These are phyloP conservation scores for Solanum phureja DNA, from an alignment of 257 asterid genomes.

Conservation along the genomic window DNA sequence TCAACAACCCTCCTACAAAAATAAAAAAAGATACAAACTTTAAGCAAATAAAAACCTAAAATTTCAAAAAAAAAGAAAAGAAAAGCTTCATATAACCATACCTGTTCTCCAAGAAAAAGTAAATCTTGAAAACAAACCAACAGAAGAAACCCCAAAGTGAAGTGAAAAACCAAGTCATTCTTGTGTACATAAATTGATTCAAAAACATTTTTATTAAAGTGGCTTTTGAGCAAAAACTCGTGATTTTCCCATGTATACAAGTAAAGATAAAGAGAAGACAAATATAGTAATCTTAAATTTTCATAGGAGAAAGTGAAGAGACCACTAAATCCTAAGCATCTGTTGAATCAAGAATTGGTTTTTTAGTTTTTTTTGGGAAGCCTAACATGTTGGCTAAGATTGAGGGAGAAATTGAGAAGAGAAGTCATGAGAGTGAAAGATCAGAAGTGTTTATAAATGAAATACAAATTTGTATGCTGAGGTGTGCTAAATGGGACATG, in stretches of 20 bases:
- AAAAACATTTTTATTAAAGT: conserved; percentile 18
- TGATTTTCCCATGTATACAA: conserved; percentile 22
- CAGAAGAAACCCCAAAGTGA: conserved; percentile 21
- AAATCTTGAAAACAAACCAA: conserved; percentile 23
- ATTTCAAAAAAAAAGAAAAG: background rate
- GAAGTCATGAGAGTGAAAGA: conserved; percentile 3
- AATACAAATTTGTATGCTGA: background rate
- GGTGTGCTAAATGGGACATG: background rate
- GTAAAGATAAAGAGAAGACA: conserved; percentile 22
- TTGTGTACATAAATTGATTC: conserved; percentile 10
- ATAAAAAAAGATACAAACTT: background rate
- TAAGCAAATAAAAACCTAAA: background rate
- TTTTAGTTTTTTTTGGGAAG: background rate
- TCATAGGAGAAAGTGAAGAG: conserved; percentile 24
- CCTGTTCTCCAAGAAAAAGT: conserved; percentile 37
- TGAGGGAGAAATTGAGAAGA: conserved; percentile 4
- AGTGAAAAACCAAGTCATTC: conserved; percentile 16
- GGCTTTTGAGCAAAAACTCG: conserved; percentile 22
- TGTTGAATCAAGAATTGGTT: background rate
- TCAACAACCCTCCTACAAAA: conserved; percentile 28
- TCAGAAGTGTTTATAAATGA: background rate
- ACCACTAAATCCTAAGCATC: conserved; percentile 10
- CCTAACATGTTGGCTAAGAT: conserved; percentile 19
- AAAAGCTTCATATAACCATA: background rate
- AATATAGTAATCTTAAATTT: background rate